phyloP scores from a whole-genome alignment of 2,329 filamentous ascomycete genomes.

The Ophiostoma pallidulum region DNA sequence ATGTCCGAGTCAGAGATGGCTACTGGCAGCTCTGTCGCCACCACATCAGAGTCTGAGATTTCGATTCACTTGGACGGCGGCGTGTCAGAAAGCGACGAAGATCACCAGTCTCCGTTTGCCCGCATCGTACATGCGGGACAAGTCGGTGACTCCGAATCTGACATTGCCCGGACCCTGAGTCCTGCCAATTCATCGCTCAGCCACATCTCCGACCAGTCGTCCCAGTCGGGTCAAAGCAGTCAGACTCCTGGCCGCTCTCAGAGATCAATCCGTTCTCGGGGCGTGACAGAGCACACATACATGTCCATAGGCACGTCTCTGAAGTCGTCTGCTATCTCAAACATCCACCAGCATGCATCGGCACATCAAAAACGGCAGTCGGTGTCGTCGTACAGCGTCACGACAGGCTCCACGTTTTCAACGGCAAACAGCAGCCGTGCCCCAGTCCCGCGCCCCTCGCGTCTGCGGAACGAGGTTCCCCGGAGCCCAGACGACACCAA shows the following conservation, averaged over 20 bases:
- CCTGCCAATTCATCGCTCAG: slow-evolving; percentile 55
- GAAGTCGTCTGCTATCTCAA: slow-evolving; percentile 25
- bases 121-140: slow-evolving; percentile 63
- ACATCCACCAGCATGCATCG: slow-evolving; percentile 6
- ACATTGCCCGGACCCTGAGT: slow-evolving; percentile 56
- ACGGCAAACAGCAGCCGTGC: slow-evolving; percentile 28
- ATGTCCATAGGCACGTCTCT: slow-evolving; percentile 58
- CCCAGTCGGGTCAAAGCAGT: slow-evolving; percentile 37
- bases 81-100: slow-evolving; percentile 67
- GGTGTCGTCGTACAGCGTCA: slow-evolving; percentile 42
- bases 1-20: slow-evolving; percentile 2
- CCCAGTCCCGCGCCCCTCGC: slow-evolving; percentile 41
- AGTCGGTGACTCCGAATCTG: slow-evolving; percentile 49
- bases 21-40: slow-evolving; percentile 22
- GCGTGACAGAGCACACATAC: slow-evolving; percentile 54
- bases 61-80: slow-evolving; percentile 48
- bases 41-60: slow-evolving; percentile 45
- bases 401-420: slow-evolving; percentile 41
- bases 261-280: slow-evolving; percentile 43
- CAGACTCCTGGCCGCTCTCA: slow-evolving; percentile 41
- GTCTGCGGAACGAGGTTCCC: slow-evolving; percentile 69
- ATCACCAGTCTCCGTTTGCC: slow-evolving; percentile 65
- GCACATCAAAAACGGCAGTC: slow-evolving; percentile 28
- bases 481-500: slow-evolving; percentile 66
- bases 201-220: slow-evolving; percentile 51